Conservation (phyloP, 2,329 filamentous ascomycete species). For the Apiospora malaysiana region DNA sequence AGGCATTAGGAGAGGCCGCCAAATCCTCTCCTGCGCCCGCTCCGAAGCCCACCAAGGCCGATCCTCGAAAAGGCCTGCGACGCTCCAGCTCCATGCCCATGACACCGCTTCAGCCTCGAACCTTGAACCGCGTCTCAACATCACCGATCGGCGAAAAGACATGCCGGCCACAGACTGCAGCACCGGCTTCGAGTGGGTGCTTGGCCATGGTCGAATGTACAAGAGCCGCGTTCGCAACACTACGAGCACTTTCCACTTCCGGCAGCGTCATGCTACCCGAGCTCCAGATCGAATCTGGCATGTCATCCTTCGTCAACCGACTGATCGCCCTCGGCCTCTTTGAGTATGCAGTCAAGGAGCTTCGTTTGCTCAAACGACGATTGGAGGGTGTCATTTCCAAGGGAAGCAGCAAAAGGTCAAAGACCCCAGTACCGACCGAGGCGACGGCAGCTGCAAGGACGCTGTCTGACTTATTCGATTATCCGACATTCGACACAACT, state of each 20-base stretch:
- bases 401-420: slow-evolving; percentile 40
- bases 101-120: slow-evolving; percentile 65
- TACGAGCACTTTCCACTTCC: slow-evolving; percentile 63
- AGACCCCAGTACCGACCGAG: slow-evolving; percentile 38
- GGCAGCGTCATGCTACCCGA: slow-evolving; percentile 61
- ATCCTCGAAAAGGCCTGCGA: slow-evolving; percentile 50
- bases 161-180: slow-evolving; percentile 35
- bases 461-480: slow-evolving; percentile 67
- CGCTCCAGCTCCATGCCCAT: slow-evolving; percentile 64
- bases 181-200: slow-evolving; percentile 48
- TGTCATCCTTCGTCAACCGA: slow-evolving; percentile 71
- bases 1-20: slow-evolving; percentile 69
- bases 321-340: slow-evolving; percentile 69
- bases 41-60: slow-evolving; percentile 40
- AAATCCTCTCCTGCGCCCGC: slow-evolving; percentile 53
- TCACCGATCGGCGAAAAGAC: slow-evolving; percentile 47
- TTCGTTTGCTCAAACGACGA: slow-evolving; percentile 68
- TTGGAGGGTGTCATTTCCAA: slow-evolving; percentile 51
- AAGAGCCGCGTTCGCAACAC: slow-evolving; percentile 68
- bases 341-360: slow-evolving; percentile 71
- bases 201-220: slow-evolving; percentile 72
- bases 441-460: slow-evolving; percentile 47
- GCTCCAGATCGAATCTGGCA: slow-evolving; percentile 75
- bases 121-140: slow-evolving; percentile 65
- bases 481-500: slow-evolving; percentile 51